Percentiles rank a stretch among this genome's conserved stretches.
phyloP scores from a whole-genome alignment of 2,329 filamentous ascomycete genomes.

The Blumeriella jaapii region DNA sequence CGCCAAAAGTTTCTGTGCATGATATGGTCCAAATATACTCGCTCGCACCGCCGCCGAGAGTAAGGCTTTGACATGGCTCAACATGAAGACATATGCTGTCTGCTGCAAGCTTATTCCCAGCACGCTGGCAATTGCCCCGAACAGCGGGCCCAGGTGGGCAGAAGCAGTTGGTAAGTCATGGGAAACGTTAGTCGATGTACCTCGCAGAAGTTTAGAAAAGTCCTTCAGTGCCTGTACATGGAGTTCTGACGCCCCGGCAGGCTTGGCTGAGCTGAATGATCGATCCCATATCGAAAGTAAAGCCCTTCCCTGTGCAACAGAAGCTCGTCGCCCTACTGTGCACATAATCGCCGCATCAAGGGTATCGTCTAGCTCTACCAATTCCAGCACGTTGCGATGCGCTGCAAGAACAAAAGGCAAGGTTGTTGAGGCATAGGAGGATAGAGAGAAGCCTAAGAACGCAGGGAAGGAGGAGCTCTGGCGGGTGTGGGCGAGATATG shows the following conservation, averaged over 20 bases:
- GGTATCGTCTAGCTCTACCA: slow-evolving; percentile 57
- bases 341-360: slow-evolving; percentile 69
- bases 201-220: slow-evolving; percentile 20
- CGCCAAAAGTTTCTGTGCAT: slow-evolving; percentile 63
- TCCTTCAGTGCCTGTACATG: slow-evolving; percentile 17
- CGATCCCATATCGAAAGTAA: slow-evolving; percentile 67
- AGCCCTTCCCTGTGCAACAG: slow-evolving; percentile 63
- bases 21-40: slow-evolving; percentile 69
- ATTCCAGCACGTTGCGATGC: slow-evolving; percentile 39
- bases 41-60: slow-evolving; percentile 67
- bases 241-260: slow-evolving; percentile 20
- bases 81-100: slow-evolving; percentile 62
- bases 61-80: slow-evolving; percentile 66
- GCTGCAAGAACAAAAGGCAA: slow-evolving; percentile 65
- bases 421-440: slow-evolving; percentile 58
- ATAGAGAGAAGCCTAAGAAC: slow-evolving; percentile 61
- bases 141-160: slow-evolving; percentile 60
- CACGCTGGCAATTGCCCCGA: slow-evolving; percentile 53
- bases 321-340: slow-evolving; percentile 67
- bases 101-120: slow-evolving; percentile 49
- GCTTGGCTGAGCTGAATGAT: slow-evolving; percentile 40
- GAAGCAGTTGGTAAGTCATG: slow-evolving; percentile 33
- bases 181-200: slow-evolving; percentile 14
- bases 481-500: slow-evolving; percentile 60
- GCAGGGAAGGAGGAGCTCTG: slow-evolving; percentile 40